Percentiles rank a stretch among this genome's conserved stretches.
These are phyloP conservation scores for Saxophila tyrrhenica DNA, from an alignment of 495 filamentous ascomycete genomes.

Conservation along the genomic window DNA sequence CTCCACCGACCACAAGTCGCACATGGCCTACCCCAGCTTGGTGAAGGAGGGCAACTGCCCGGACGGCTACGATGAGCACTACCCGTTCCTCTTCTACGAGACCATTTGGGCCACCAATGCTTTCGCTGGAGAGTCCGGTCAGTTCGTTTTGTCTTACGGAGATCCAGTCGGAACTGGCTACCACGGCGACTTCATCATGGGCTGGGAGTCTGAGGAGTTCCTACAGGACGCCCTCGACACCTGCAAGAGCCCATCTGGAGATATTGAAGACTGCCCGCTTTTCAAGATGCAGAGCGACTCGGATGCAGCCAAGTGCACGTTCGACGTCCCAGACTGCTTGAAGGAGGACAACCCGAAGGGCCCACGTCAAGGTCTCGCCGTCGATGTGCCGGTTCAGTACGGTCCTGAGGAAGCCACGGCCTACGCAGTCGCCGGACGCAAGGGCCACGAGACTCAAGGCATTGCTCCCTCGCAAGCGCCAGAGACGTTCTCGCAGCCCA, in stretches of 20 bases:
- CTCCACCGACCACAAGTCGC: conserved; percentile 46
- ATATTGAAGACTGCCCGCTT: conserved; percentile 44
- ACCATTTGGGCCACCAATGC: conserved; percentile 71
- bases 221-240: conserved; percentile 46
- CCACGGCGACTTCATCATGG: conserved; percentile 77
- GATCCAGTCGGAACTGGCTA: conserved; percentile 74
- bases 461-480: background rate
- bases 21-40: conserved; percentile 46
- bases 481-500: conserved; percentile 3
- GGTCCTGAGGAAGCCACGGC: conserved; percentile 8
- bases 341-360: conserved; percentile 29
- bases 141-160: conserved; percentile 73
- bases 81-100: conserved; percentile 74
- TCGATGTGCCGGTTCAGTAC: conserved; percentile 36
- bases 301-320: conserved; percentile 32
- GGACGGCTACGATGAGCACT: conserved; percentile 51
- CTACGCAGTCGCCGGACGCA: conserved; percentile 10
- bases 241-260: conserved; percentile 39
- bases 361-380: conserved; percentile 37
- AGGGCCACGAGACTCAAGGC: background rate
- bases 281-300: conserved; percentile 44
- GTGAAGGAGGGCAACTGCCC: conserved; percentile 74
- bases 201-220: conserved; percentile 53
- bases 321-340: conserved; percentile 37
- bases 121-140: conserved; percentile 54